Base-by-base conservation (phyloP, 31 red algal species). In the Odonthalia washingtoniensis region DNA sequence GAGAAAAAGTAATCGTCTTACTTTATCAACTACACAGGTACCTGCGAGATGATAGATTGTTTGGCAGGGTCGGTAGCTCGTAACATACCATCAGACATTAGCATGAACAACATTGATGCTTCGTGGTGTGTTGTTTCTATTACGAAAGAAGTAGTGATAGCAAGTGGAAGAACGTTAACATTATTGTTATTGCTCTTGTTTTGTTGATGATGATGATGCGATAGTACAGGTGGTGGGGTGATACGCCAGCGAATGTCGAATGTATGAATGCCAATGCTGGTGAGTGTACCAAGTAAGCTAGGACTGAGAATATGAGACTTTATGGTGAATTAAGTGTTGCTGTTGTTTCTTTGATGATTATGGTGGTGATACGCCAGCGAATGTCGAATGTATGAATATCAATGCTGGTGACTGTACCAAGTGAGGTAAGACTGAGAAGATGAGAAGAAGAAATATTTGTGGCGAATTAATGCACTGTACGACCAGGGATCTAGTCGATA, bases 211-310 rank as follows among this genome's bases (percentile, higher is more conserved):
- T 9, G 66, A n/a, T n/a, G n/a, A n/a, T n/a, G n/a, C n/a, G n/a
- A n/a, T 34, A 9, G 66, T 12, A 70, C 66, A 57, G 49, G 66
- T 70, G 66, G 66, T 12, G 66, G 14, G 9, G 66, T 9, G 31
- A 70, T 37, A 21, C 66, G 9, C 66, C 66, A 70, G 28, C 66
- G 66, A 70, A 70, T 70, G 28, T 12, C 66, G 28, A 9, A 28
- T 27, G 66, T 70, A 12, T 28, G 14, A 70, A 37, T 70, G 31
- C 31, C 66, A 34, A 70, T 28, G 28, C 66, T 28, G 66, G 66
- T 27, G 66, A 70, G 14, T 9, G 66, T 70, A 34, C 14, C n/a
- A 6, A 70, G 28, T 34, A 27, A 70, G 12, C 14, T 70, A 6
- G 31, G 9, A 27, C 9, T 27, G 66, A 70, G 9, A 37, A 70